phyloP scores from a whole-genome alignment of 352 stramenopile genomes.

The Phytophthora pistaciae region DNA sequence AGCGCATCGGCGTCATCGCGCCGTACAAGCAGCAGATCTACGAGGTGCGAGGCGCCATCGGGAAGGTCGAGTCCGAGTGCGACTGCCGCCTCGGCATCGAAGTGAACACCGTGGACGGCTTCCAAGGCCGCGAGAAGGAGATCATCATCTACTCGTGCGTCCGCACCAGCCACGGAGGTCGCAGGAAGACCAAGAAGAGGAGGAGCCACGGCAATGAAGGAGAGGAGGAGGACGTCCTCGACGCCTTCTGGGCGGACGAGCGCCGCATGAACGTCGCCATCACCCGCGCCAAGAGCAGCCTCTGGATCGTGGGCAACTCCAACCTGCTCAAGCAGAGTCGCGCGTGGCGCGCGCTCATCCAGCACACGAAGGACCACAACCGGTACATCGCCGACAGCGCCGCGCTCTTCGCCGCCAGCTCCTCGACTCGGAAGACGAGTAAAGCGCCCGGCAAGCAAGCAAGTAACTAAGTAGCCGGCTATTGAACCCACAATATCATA shows the following conservation, averaged over 20 bases:
- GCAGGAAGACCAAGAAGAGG: conserved; percentile 30
- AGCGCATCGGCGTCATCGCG: conserved; percentile 98
- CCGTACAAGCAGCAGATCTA: conserved; percentile 98
- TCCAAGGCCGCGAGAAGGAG: conserved; percentile 98
- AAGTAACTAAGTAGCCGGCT: neutral
- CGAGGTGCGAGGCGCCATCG: conserved; percentile 87
- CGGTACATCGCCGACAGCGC: conserved; percentile 54
- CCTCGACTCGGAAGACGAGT: conserved; percentile 19
- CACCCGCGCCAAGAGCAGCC: conserved; percentile 96
- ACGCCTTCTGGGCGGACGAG: conserved; percentile 97
- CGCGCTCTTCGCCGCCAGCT: conserved; percentile 16
- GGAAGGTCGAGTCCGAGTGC: conserved; percentile 58
- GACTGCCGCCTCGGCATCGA: conserved; percentile 72
- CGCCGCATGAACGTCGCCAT: conserved; percentile 99
- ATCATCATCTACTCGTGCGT: conserved; percentile 98
- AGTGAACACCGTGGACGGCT: conserved; percentile 98
- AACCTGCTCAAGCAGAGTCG: conserved; percentile 70
- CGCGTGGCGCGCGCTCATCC: conserved; percentile 75
- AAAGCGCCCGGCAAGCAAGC: conserved; percentile 11
- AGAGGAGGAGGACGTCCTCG: conserved; percentile 35
- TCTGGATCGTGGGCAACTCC: conserved; percentile 90
- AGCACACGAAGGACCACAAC: conserved; percentile 62
- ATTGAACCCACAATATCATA: conserved; percentile 2
- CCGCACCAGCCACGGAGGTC: conserved; percentile 92
- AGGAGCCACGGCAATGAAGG: conserved; percentile 10